Evolutionary conservation across 306 rosid species (phyloP).

Genomic region (Fragaria vesca): DNA sequence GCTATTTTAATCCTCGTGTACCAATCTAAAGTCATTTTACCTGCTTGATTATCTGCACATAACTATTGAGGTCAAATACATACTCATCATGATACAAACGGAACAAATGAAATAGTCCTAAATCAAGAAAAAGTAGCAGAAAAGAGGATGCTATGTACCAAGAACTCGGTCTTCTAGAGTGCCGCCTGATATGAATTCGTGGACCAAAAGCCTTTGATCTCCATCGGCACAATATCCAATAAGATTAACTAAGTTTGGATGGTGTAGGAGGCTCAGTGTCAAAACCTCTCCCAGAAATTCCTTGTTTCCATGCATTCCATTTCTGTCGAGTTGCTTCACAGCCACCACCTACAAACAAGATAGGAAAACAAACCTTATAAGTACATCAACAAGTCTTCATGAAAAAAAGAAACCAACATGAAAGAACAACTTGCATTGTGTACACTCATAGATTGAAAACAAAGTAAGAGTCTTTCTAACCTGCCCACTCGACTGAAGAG

Average conservation of each 20-base stretch:
- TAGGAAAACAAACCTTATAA: background rate
- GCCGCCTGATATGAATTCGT: slow-evolving; percentile 66
- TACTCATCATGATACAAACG: background rate
- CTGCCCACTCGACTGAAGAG: slow-evolving; percentile 63
- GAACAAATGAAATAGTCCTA: background rate
- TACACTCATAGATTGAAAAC: background rate
- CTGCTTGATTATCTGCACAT: slow-evolving; percentile 40
- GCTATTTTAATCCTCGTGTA: slow-evolving; percentile 69
- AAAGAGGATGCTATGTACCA: slow-evolving; percentile 36
- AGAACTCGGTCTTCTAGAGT: slow-evolving; percentile 59
- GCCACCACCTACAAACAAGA: slow-evolving; percentile 63
- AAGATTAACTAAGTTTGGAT: slow-evolving; percentile 72
- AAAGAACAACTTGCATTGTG: background rate
- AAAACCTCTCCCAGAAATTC: slow-evolving; percentile 74
- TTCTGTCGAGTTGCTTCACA: slow-evolving; percentile 91
- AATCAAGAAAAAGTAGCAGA: background rate
- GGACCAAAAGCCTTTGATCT: slow-evolving; percentile 88
- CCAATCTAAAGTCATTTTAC: slow-evolving; percentile 63
- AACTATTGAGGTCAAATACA: background rate
- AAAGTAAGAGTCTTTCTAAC: slow-evolving; percentile 27
- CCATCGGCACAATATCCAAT: slow-evolving; percentile 93
- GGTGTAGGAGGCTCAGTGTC: slow-evolving; percentile 58
- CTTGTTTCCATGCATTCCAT: slow-evolving; percentile 66
- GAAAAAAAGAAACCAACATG: background rate
- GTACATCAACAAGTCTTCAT: background rate